A percentile compares a stretch with the other conserved stretches of the same genome.
Evolutionary conservation across 441 rosid genomes (phyloP).

Genomic region (Brassica hybrid): DNA sequence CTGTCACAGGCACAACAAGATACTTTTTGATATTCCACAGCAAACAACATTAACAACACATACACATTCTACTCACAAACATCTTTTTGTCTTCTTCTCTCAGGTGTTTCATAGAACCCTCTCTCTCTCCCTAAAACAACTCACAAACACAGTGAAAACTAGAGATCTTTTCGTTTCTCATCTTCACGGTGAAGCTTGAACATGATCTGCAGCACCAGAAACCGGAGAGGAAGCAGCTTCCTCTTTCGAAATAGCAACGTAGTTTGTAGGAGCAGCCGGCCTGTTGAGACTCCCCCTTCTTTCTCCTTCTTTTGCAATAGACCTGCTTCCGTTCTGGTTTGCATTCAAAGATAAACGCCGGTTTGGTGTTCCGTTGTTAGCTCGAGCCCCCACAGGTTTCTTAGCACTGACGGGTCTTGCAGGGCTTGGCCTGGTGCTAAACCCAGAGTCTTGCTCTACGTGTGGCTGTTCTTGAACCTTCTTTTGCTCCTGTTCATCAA

Average conservation of each 20-base stretch:
- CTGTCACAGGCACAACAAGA: background rate
- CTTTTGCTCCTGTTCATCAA: no score
- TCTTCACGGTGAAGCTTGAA: constrained; percentile 77
- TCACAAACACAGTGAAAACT: constrained; percentile 26
- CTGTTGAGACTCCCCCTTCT: constrained; percentile 45
- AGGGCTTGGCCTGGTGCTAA: no score
- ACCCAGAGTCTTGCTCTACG: no score
- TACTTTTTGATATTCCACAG: background rate
- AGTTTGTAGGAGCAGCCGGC: constrained; percentile 73
- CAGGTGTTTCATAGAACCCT: constrained; percentile 27
- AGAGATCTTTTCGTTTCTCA: constrained; percentile 19
- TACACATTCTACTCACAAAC: constrained; percentile 44
- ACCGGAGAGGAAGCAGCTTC: constrained; percentile 70
- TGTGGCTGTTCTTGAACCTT: no score
- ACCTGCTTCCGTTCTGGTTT: no score
- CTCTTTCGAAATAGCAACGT: constrained; percentile 79
- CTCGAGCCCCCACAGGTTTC: no score
- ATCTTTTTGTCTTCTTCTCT: constrained; percentile 27
- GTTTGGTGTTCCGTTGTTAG: no score
- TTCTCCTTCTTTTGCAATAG: no score
- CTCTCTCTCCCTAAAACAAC: constrained; percentile 28
- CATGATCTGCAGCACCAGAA: constrained; percentile 64
- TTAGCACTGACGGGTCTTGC: no score
- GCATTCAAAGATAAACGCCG: no score
- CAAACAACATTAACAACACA: constrained; percentile 28